Percentiles rank a stretch among this genome's conserved stretches.
Conservation (phyloP, 106 monocot species). For the Phalaenopsis aphrodite region DNA sequence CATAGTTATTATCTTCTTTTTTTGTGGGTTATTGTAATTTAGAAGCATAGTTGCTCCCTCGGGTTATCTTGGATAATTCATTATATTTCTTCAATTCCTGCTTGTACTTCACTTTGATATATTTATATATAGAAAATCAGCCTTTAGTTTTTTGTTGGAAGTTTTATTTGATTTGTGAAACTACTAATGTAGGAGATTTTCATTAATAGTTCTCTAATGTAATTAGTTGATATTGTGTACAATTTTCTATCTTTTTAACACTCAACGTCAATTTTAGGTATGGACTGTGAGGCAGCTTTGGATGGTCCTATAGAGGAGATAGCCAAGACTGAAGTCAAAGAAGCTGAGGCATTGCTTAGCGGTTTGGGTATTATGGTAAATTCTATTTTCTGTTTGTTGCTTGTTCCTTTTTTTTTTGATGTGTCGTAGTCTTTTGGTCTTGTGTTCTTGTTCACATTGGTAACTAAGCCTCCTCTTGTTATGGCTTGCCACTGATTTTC, state of each 20-base stretch:
- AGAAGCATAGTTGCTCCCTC: too few species aligned
- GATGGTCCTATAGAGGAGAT: slow-evolving; percentile 84
- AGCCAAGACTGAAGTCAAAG: slow-evolving; percentile 62
- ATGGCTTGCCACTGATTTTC: not conserved
- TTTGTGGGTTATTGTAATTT: too few species aligned
- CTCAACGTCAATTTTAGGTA: slow-evolving; percentile 17
- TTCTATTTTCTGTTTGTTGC: slow-evolving; percentile 8
- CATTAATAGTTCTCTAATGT: not conserved
- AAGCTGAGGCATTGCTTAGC: slow-evolving; percentile 58
- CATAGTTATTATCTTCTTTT: too few species aligned
- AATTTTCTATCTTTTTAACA: not conserved
- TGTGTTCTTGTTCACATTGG: not conserved
- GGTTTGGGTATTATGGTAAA: slow-evolving; percentile 65
- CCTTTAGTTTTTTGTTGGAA: not conserved
- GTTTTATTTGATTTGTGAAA: not conserved
- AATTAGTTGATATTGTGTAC: not conserved
- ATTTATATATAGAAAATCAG: not conserved
- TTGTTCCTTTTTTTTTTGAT: not conserved
- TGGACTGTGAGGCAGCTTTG: slow-evolving; percentile 34
- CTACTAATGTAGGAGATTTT: not conserved
- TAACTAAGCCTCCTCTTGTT: not conserved
- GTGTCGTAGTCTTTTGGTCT: not conserved
- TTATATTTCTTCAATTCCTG: not conserved
- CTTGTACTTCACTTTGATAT: not conserved
- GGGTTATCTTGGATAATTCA: too few species aligned